Conservation (phyloP, 352 stramenopile species). For the Proteromonas lacertae region DNA sequence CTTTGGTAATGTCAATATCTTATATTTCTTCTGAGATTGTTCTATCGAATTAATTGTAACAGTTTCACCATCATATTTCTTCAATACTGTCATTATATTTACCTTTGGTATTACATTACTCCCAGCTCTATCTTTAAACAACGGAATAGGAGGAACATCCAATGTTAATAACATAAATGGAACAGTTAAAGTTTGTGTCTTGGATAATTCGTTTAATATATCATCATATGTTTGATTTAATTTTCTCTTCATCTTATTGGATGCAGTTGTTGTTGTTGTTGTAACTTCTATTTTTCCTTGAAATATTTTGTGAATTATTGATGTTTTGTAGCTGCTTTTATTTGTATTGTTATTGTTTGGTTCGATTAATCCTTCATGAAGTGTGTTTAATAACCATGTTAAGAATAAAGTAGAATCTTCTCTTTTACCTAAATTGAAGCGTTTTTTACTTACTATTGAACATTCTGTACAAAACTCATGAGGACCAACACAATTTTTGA, state of each 20-base stretch:
- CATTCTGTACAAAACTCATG: constrained; percentile 69
- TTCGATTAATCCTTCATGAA: constrained; percentile 19
- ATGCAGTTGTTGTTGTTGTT: constrained; percentile 2
- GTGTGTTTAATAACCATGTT: constrained; percentile 66
- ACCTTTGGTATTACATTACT: constrained; percentile 87
- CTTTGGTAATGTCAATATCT: constrained; percentile 42
- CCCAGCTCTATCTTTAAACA: constrained; percentile 83
- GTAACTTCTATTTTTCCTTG: constrained; percentile 5
- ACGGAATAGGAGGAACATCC: constrained; percentile 76
- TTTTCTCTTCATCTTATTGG: background rate
- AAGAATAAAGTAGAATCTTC: constrained; percentile 77
- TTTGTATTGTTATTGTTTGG: constrained; percentile 1
- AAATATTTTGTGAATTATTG: constrained; percentile 3
- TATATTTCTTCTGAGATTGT: constrained; percentile 52
- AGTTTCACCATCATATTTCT: constrained; percentile 70
- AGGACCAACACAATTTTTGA: constrained; percentile 83
- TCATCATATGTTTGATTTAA: background rate
- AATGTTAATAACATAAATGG: constrained; percentile 59
- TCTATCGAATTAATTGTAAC: constrained; percentile 24
- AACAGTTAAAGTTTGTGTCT: constrained; percentile 3
- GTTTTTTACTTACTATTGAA: constrained; percentile 62
- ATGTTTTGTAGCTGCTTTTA: background rate
- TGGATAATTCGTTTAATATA: background rate
- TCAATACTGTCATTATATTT: constrained; percentile 67
- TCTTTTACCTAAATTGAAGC: constrained; percentile 65